Base-by-base conservation (phyloP, 2,329 filamentous ascomycete genomes). In the Nakataea oryzae region DNA sequence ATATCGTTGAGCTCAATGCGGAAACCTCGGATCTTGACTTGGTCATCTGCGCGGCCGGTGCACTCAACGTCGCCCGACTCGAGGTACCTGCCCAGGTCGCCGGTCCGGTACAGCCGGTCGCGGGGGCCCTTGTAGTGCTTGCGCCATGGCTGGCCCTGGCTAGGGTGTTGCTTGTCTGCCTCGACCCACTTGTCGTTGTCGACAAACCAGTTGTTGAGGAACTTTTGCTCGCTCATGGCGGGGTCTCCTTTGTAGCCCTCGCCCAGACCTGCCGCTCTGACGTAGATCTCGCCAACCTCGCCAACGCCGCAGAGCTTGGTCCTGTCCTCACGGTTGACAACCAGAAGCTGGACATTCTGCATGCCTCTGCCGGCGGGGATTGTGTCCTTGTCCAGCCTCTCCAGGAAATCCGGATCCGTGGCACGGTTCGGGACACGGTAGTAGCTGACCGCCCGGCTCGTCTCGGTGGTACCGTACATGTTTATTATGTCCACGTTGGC, bases 1-100 rank as follows among this genome's bases (percentile, higher is more conserved):
- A 97, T 97, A 67, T 97, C 95, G 65, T 88, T 89, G 57, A 97
- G 86, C 76, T 99, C 95, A 67, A 99, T 96, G 64, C 93, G 84
- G 81, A 97, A 97, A 1, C 93, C 93, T 64, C 95, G 88, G 66
- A 97, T 93, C 79, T 97, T 99, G 77, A 97, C 90, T 28, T 63
- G 93, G 67, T 88, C 84, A 70, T 97, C 93, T 28, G 86, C 86
- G 63, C 95, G 83, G 27, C 93, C 93, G 12, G 89, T 87, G 70
- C 86, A 90, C 69, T 89, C 88, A 13, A 91, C 88, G 66, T 88
- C 86, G 47, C 90, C 91, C 9, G 75, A 74, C 57, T 85, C 81
- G 2, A 85, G 84, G 70, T 90, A 93, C 63, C 86, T 79, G 3
- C 93, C 93, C 3, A 99, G 77, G 72, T 97, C 93, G 29, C 93